Conservation (phyloP, 2,329 filamentous ascomycete species). For the Monosporascus ibericus region DNA sequence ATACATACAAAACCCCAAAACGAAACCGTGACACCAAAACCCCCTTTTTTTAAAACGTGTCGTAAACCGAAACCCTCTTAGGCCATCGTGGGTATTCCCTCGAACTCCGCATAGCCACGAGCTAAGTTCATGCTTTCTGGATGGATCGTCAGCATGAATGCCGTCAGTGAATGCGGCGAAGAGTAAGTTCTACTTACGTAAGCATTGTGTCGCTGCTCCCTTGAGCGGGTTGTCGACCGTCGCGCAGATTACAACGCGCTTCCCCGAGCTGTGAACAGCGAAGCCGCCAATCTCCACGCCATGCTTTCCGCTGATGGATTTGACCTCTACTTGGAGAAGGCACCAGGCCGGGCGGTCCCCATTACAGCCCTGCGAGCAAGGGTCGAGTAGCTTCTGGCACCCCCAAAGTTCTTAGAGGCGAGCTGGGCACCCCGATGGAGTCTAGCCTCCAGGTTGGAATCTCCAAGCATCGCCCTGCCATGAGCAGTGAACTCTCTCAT, state of each 20-base stretch:
- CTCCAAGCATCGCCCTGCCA: slow-evolving; percentile 79
- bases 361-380: slow-evolving; percentile 35
- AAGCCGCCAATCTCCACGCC: slow-evolving; percentile 93
- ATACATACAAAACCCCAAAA: neutral
- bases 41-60: neutral
- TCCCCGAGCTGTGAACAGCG: slow-evolving; percentile 82
- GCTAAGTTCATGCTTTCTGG: neutral
- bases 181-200: slow-evolving; percentile 61
- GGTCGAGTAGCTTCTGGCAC: slow-evolving; percentile 57
- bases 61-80: neutral
- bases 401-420: slow-evolving; percentile 48
- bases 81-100: neutral
- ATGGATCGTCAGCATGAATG: neutral
- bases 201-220: slow-evolving; percentile 86
- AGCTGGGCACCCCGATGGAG: slow-evolving; percentile 71
- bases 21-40: neutral
- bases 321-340: slow-evolving; percentile 51
- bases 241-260: slow-evolving; percentile 87
- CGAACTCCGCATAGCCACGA: neutral
- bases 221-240: slow-evolving; percentile 94
- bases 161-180: neutral
- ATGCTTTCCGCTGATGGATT: slow-evolving; percentile 77
- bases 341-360: slow-evolving; percentile 18
- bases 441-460: slow-evolving; percentile 82
- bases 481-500: slow-evolving; percentile 81